A percentile compares a stretch with the other conserved stretches of the same genome.
Evolutionary conservation across 106 monocot species (phyloP).

Genomic region (Dioscorea alata): DNA sequence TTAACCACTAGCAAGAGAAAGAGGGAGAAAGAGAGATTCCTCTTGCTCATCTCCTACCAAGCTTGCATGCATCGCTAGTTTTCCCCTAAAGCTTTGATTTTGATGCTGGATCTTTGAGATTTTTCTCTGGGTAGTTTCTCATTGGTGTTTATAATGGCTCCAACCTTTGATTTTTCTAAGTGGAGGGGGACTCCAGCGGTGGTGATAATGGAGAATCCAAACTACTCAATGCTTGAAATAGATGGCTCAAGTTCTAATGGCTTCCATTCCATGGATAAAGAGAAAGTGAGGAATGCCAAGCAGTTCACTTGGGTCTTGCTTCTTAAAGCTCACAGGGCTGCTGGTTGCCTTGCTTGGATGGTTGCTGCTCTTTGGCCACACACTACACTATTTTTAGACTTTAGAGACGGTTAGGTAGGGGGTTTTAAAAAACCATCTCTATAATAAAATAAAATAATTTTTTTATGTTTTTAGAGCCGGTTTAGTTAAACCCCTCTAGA

Average conservation of each 20-base stretch:
- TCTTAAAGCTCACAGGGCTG: slow-evolving; percentile 51
- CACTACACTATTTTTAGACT: too few relatives aligned
- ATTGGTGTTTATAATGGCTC: slow-evolving; percentile 24
- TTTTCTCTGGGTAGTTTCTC: not conserved
- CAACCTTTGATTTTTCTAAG: slow-evolving; percentile 34
- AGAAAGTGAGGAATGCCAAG: slow-evolving; percentile 53
- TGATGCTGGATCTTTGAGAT: slow-evolving; percentile 7
- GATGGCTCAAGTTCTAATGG: not conserved
- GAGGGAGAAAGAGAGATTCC: too few relatives aligned
- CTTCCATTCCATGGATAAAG: slow-evolving; percentile 23
- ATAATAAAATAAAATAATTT: too few relatives aligned
- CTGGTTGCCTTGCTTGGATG: slow-evolving; percentile 32
- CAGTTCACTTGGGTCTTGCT: slow-evolving; percentile 66
- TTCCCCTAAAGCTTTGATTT: slow-evolving; percentile 8
- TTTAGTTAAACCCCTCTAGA: too few relatives aligned
- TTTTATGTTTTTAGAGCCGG: too few relatives aligned
- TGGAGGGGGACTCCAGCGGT: slow-evolving; percentile 63
- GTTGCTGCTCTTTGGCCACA: slow-evolving; percentile 37
- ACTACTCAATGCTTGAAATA: not conserved
- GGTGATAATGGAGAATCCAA: slow-evolving; percentile 74
- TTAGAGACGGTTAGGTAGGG: too few relatives aligned
- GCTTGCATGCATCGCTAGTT: not conserved
- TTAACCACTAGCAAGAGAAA: too few relatives aligned
- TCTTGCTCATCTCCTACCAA: too few relatives aligned
- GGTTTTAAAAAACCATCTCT: too few relatives aligned